phyloP scores from a whole-genome alignment of 345 rosid species.

The Salix suchowensis region DNA sequence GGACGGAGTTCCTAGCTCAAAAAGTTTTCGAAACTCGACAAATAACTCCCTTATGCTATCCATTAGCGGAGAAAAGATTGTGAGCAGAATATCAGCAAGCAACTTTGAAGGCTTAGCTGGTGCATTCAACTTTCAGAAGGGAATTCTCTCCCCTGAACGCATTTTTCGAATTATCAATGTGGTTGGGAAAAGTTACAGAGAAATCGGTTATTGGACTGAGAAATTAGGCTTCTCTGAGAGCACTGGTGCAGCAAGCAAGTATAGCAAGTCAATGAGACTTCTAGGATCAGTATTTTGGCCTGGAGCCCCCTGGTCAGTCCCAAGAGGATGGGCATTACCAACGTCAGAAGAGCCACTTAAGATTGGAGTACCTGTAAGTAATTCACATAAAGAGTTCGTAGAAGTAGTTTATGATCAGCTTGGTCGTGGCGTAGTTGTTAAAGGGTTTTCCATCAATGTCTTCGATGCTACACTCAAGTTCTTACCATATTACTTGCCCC shows the following conservation, averaged over 20 bases:
- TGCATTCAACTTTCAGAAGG: neutral
- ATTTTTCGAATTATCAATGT: slow-evolving; percentile 17
- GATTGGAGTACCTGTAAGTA: slow-evolving; percentile 17
- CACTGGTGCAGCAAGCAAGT: neutral
- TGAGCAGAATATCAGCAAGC: neutral
- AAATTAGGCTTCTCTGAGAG: slow-evolving; percentile 18
- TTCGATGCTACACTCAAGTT: neutral
- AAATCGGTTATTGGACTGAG: slow-evolving; percentile 23
- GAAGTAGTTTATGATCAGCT: neutral
- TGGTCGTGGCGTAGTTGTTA: slow-evolving; percentile 1
- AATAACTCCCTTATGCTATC: no score
- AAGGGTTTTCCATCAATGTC: neutral
- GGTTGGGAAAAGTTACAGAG: slow-evolving; percentile 13
- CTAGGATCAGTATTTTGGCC: slow-evolving; percentile 26
- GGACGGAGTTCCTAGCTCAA: no score
- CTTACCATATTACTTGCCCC: slow-evolving; percentile 12
- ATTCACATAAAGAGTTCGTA: slow-evolving; percentile 17
- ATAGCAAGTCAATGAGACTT: slow-evolving; percentile 10
- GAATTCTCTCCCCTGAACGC: neutral
- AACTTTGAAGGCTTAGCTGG: slow-evolving; percentile 26
- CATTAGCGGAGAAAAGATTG: neutral
- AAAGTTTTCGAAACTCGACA: no score
- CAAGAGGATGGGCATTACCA: slow-evolving; percentile 20
- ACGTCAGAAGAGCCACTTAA: neutral
- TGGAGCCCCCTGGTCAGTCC: slow-evolving; percentile 14